phyloP scores from a whole-genome alignment of 23 red algal genomes.

The Gracilaria gracilis region DNA sequence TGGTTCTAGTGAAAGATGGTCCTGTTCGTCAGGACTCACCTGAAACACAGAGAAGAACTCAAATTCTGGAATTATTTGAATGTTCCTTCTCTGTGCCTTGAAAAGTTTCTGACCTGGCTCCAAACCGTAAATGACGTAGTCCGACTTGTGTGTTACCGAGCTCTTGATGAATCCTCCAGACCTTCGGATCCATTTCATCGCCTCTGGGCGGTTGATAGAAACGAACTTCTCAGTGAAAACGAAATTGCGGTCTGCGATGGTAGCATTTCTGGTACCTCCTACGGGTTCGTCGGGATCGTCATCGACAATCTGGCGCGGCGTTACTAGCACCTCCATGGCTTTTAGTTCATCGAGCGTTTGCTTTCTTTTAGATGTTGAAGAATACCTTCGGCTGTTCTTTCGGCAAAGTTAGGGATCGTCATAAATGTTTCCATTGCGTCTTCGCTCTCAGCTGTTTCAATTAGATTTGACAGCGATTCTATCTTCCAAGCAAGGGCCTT shows the following conservation, averaged over 20 bases:
- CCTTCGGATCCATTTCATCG: conserved; percentile 57
- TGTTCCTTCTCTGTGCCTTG: conserved; percentile 55
- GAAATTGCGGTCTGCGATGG: conserved; percentile 55
- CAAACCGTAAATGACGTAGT: conserved; percentile 66
- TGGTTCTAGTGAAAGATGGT: not conserved
- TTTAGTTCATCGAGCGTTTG: conserved; percentile 42
- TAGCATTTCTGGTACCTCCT: not conserved
- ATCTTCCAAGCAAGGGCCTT: conserved; percentile 50
- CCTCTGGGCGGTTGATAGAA: conserved; percentile 22
- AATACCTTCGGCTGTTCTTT: conserved; percentile 53
- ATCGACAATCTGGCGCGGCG: not conserved
- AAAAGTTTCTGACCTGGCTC: conserved; percentile 68
- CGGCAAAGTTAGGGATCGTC: conserved; percentile 62
- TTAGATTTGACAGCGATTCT: conserved; percentile 23
- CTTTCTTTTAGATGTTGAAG: conserved; percentile 28
- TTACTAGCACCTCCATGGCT: conserved; percentile 12
- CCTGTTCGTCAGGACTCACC: conserved; percentile 2
- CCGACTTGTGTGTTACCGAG: conserved; percentile 64
- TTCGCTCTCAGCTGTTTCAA: conserved; percentile 4
- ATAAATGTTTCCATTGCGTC: conserved; percentile 18
- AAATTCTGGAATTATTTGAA: conserved; percentile 45
- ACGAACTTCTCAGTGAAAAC: conserved; percentile 76
- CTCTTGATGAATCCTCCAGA: conserved; percentile 52
- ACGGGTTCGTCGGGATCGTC: conserved; percentile 16
- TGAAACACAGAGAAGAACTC: conserved; percentile 57